Conservation (phyloP, 108 stramenopile species). For the Fragilariopsis cylindrus region DNA sequence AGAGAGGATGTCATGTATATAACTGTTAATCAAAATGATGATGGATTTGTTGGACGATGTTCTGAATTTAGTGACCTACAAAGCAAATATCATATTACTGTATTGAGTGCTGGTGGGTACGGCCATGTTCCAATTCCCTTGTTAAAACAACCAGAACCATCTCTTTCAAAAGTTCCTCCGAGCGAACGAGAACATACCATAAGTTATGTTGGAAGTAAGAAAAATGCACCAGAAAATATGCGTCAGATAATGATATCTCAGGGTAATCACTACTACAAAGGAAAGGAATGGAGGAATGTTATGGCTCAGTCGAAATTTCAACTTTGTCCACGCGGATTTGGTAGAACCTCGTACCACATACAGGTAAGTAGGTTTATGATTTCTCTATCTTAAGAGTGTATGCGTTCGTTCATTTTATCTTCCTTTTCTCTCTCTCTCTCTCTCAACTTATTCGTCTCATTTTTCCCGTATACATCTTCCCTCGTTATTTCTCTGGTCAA, state of each 20-base stretch:
- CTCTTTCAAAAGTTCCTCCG: background rate
- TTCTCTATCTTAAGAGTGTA: no score
- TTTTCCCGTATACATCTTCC: no score
- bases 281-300: background rate
- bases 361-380: no score
- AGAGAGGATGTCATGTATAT: conserved; percentile 15
- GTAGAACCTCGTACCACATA: conserved; percentile 15
- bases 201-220: conserved; percentile 7
- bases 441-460: no score
- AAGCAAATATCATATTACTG: conserved; percentile 3
- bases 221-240: conserved; percentile 14
- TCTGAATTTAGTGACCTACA: background rate
- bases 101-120: conserved; percentile 12
- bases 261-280: conserved; percentile 5
- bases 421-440: no score
- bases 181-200: background rate
- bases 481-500: no score
- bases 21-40: conserved; percentile 16
- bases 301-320: conserved; percentile 12
- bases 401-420: no score
- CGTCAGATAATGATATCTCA: conserved; percentile 10
- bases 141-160: conserved; percentile 13
- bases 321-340: conserved; percentile 13
- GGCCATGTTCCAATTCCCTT: conserved; percentile 17
- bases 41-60: conserved; percentile 6